Evolutionary conservation across 2,329 filamentous ascomycete species (phyloP), one percentile per base, ranked within the genome.

Genomic region (Monosporascus sp.): DNA sequence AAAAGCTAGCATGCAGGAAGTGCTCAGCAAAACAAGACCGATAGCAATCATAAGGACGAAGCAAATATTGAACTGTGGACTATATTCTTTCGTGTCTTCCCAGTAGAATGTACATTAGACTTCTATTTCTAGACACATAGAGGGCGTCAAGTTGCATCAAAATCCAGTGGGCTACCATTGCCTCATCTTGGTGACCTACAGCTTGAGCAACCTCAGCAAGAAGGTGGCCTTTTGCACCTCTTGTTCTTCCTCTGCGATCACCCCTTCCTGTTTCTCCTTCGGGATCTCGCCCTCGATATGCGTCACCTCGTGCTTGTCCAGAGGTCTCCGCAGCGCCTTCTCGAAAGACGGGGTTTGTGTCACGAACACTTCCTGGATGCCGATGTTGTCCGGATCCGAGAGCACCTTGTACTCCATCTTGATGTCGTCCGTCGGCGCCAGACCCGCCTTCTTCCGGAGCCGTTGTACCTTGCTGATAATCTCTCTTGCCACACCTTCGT

Each of bases 381-480:
- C 90, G 51, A 92, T 79, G 49, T 82, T 79, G 2, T 92, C 88
- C 0, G 89, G 88, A 65, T 96, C 90, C 7, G 82, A 78, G 47
- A 94, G 72, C 5, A 97, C 83, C 53, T 79, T 80, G 74, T 96
- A 97, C 70, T 95, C 89, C 89, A 99, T 96, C 74, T 88, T 89
- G 57, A 99, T 86, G 66, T 97, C 94, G 66, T 99, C 94, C 0
- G 93, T 97, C 1, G 91, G 85, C 58, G 92, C 84, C 50, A 99
- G 78, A 1, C 90, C 90, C 7, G 92, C 92, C 76, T 94, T 94
- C 82, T 99, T 99, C 60, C 94, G 85, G 57, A 97, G 78, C 60
- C 89, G 83, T 74, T 99, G 94, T 22, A 99, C 88, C 41, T 93
- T 86, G 70, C 96, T 89, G 75, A 99, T 88, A 59, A 99, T 87